A percentile compares a stretch with the other conserved stretches of the same genome.
These are phyloP conservation scores for Cryphonectria carpinicola DNA, from an alignment of 2,329 filamentous ascomycete species.

Conservation along the genomic window DNA sequence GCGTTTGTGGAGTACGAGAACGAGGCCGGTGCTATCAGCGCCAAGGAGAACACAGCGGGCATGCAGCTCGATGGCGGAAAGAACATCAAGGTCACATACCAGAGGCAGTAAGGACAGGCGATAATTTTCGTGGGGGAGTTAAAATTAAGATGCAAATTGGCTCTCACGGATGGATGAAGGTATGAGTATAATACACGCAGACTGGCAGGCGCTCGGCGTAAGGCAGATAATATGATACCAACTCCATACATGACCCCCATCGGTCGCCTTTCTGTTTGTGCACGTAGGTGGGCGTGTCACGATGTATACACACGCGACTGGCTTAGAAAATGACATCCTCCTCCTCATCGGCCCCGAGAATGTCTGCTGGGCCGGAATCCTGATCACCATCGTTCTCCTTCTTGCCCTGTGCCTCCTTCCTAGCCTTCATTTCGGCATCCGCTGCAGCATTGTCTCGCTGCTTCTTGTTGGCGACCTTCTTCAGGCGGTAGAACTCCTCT, in stretches of 20 bases:
- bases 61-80: slow-evolving; percentile 79
- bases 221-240: slow-evolving; percentile 30
- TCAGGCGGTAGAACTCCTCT: slow-evolving; percentile 96
- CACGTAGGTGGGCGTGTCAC: background rate
- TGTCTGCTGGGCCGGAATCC: slow-evolving; percentile 58
- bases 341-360: slow-evolving; percentile 77
- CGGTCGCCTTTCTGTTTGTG: slow-evolving; percentile 20
- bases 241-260: slow-evolving; percentile 27
- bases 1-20: slow-evolving; percentile 97
- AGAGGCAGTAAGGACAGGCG: slow-evolving; percentile 69
- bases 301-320: background rate
- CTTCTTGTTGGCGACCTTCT: slow-evolving; percentile 90
- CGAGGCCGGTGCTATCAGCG: slow-evolving; percentile 85
- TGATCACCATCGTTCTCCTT: slow-evolving; percentile 45
- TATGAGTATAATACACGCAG: slow-evolving; percentile 21
- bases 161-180: background rate
- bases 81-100: slow-evolving; percentile 93
- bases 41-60: slow-evolving; percentile 90
- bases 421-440: slow-evolving; percentile 76
- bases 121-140: background rate
- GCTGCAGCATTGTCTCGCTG: slow-evolving; percentile 73
- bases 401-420: slow-evolving; percentile 58
- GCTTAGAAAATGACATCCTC: slow-evolving; percentile 82
- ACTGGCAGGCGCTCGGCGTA: slow-evolving; percentile 18
- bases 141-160: background rate